phyloP scores from a whole-genome alignment of 2,329 filamentous ascomycete genomes.

The Meredithiella fracta region DNA sequence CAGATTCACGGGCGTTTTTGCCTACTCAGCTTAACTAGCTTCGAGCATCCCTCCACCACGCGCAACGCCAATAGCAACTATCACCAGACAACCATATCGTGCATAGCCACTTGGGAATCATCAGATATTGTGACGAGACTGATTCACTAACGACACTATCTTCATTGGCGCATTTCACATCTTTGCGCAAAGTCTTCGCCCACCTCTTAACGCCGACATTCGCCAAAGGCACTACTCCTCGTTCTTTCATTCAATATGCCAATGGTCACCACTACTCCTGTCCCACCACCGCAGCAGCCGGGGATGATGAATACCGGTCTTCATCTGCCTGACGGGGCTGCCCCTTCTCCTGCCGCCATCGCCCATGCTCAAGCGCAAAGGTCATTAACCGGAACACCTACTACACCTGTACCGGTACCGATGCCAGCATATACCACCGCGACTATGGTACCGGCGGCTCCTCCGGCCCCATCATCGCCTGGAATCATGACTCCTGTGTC shows the following conservation, averaged over 20 bases:
- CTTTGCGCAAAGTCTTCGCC: too few relatives aligned
- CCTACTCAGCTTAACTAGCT: conserved; percentile 23
- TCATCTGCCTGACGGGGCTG: conserved; percentile 16
- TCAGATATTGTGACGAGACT: too few relatives aligned
- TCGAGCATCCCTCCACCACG: neutral
- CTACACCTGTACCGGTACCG: conserved; percentile 6
- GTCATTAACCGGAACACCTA: conserved; percentile 5
- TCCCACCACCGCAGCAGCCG: conserved; percentile 10
- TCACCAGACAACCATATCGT: neutral
- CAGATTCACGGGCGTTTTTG: conserved; percentile 33
- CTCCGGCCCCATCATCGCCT: conserved; percentile 12
- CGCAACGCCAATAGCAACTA: neutral
- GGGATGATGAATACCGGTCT: conserved; percentile 13
- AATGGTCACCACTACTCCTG: conserved; percentile 10
- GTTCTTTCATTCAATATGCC: conserved; percentile 4
- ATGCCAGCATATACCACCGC: conserved; percentile 17
- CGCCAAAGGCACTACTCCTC: neutral
- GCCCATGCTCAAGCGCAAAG: conserved; percentile 15
- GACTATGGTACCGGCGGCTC: conserved; percentile 15
- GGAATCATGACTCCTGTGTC: conserved; percentile 6
- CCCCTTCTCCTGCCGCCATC: conserved; percentile 14
- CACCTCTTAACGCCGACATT: neutral
- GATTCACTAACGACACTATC: too few relatives aligned
- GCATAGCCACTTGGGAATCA: too few relatives aligned
- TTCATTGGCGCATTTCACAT: too few relatives aligned